Evolutionary conservation across 1,139 yeast genomes (phyloP), one percentile per base, ranked within the genome.

Genomic region (Geotrichum australiense): DNA sequence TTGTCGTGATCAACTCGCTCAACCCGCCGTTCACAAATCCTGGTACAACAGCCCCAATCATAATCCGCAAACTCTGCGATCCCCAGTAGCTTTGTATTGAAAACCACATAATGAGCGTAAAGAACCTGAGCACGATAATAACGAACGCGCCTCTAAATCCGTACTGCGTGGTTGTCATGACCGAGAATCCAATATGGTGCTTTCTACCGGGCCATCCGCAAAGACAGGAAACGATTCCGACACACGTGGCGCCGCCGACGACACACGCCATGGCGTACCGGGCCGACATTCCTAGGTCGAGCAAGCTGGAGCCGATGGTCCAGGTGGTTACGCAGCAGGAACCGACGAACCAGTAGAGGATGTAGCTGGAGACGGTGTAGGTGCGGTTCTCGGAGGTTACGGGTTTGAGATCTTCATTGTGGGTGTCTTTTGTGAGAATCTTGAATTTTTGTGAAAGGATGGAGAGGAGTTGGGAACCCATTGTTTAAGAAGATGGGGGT

Each of bases 81-180:
- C 62, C 62, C 37, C 56, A 50, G 47, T 53, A 58, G 3, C 56
- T 53, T 25, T 51, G 53, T 18, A 54, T 50, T n/a, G 57, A 61
- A 43, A 53, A 56, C 50, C 59, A 51, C 23, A 58, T 58, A 19
- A 55, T 45, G 11, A 58, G 47, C 11, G 56, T 39, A 18, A 56
- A 55, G 18, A 52, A 47, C 32, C 62, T 50, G 12, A 57, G 42
- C 1, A 53, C 45, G 14, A 58, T 50, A n/a, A 58, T 57, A 14
- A 58, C 35, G 34, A 46, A 54, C 3, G 57, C 50, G 2, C 62
- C 62, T 16, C 53, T 45, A 20, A 57, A 49, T n/a, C 62, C 62
- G 42, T 55, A 58, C 15, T 53, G 47, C 42, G 55, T 48, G 29
- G 60, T 47, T 41, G 52, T 48, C 15, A 50, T 41, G 15, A 56